A percentile compares a stretch with the other conserved stretches of the same genome.
Conservation (phyloP, 257 asterid species). For the Avicennia marina region DNA sequence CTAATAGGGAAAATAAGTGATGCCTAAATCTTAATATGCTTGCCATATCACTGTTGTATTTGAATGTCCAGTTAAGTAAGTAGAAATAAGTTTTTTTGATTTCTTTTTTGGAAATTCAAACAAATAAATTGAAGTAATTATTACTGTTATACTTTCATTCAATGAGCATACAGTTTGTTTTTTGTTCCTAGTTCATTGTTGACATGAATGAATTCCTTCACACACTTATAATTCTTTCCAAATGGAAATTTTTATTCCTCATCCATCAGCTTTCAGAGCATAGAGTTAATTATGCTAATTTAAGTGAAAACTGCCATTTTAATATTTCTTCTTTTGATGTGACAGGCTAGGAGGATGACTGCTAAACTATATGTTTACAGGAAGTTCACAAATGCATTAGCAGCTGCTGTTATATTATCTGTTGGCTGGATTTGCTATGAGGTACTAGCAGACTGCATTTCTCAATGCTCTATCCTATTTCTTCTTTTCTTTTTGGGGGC, state of each 20-base stretch:
- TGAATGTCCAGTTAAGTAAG: too few relatives aligned
- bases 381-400: slow-evolving; percentile 72
- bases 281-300: background rate
- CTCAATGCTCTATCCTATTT: background rate
- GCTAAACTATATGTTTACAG: slow-evolving; percentile 68
- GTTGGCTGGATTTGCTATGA: slow-evolving; percentile 79
- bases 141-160: too few relatives aligned
- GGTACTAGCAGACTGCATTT: slow-evolving; percentile 20
- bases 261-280: background rate
- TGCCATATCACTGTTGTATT: too few relatives aligned
- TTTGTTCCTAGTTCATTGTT: background rate
- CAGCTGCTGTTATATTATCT: slow-evolving; percentile 55
- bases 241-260: background rate
- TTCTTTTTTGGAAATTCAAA: too few relatives aligned
- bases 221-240: background rate
- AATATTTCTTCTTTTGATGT: slow-evolving; percentile 10
- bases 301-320: background rate
- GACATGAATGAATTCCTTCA: background rate
- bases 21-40: too few relatives aligned
- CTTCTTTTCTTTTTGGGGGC: too few relatives aligned
- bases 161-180: too few relatives aligned
- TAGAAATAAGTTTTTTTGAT: too few relatives aligned
- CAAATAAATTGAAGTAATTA: too few relatives aligned
- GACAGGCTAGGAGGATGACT: slow-evolving; percentile 58
- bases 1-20: too few relatives aligned